Percentiles rank a stretch among this genome's conserved stretches.
Evolutionary conservation across 2,329 filamentous ascomycete species (phyloP).

Genomic region (Cladosporium sp.): DNA sequence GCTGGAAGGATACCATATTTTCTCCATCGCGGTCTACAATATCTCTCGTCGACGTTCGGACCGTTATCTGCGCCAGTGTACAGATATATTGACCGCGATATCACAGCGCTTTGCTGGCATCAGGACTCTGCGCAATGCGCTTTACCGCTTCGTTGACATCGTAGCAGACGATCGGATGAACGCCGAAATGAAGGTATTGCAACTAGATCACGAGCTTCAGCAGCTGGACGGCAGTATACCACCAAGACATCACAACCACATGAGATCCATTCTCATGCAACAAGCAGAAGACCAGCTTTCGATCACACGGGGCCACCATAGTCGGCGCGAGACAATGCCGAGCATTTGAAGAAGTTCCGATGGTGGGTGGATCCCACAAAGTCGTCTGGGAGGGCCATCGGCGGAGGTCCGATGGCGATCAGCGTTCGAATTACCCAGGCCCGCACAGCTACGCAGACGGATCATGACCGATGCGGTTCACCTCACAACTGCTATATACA

Average conservation of each 20-base stretch:
- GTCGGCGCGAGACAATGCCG: not conserved
- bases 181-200: not conserved
- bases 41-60: not conserved
- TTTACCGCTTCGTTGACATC: not conserved
- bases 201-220: not conserved
- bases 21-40: slow-evolving; percentile 2
- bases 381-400: not conserved
- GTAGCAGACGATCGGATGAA: not conserved
- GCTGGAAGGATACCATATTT: not conserved
- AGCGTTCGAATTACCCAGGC: not conserved
- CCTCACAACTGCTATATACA: not conserved
- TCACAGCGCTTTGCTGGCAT: slow-evolving; percentile 7
- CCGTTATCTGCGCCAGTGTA: not conserved
- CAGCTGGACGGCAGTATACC: not conserved
- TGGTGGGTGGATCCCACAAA: not conserved
- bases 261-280: not conserved
- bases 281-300: not conserved
- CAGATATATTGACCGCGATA: not conserved
- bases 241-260: not conserved
- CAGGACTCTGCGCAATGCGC: not conserved
- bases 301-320: not conserved
- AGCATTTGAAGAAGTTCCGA: not conserved
- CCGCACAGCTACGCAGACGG: not conserved
- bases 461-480: not conserved
- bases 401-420: not conserved